These are phyloP conservation scores for Trypanosoma melophagium DNA, from an alignment of 208 protist species.

Conservation along the genomic window DNA sequence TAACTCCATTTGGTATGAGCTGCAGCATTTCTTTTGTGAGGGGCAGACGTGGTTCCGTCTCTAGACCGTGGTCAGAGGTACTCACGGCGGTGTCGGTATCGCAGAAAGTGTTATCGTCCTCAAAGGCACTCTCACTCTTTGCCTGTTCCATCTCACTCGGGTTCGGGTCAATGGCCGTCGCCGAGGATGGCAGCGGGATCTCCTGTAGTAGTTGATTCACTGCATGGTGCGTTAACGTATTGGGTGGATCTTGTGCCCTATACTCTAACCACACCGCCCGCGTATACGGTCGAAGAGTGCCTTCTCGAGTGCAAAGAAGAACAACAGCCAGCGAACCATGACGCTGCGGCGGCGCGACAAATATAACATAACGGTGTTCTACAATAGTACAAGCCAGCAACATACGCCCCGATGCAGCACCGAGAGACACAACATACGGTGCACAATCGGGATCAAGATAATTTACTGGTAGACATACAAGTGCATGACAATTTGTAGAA, in stretches of 20 bases:
- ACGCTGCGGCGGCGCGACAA: constrained; percentile 29
- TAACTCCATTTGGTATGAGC: constrained; percentile 25
- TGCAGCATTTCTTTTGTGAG: constrained; percentile 37
- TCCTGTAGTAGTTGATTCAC: constrained; percentile 37
- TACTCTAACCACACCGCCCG: constrained; percentile 35
- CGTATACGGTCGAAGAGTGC: constrained; percentile 29
- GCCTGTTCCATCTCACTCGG: constrained; percentile 25
- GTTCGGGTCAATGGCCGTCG: constrained; percentile 27
- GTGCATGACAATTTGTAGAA: constrained; percentile 25
- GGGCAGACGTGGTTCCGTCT: constrained; percentile 27
- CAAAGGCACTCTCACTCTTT: constrained; percentile 34
- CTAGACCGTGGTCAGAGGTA: constrained; percentile 25
- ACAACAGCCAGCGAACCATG: constrained; percentile 26
- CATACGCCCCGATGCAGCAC: constrained; percentile 11
- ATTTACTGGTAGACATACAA: constrained; percentile 31
- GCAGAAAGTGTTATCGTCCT: constrained; percentile 33
- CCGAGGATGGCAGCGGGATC: constrained; percentile 34
- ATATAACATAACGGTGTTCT: constrained; percentile 34
- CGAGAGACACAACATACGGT: constrained; percentile 34
- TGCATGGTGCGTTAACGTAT: constrained; percentile 33
- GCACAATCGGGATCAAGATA: constrained; percentile 39
- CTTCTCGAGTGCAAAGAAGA: constrained; percentile 33
- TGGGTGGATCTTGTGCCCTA: constrained; percentile 26
- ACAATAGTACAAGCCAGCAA: constrained; percentile 35
- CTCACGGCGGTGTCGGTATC: constrained; percentile 34